These are phyloP conservation scores for Leptographium procerum DNA, from an alignment of 2,329 filamentous ascomycete genomes.

Conservation along the genomic window DNA sequence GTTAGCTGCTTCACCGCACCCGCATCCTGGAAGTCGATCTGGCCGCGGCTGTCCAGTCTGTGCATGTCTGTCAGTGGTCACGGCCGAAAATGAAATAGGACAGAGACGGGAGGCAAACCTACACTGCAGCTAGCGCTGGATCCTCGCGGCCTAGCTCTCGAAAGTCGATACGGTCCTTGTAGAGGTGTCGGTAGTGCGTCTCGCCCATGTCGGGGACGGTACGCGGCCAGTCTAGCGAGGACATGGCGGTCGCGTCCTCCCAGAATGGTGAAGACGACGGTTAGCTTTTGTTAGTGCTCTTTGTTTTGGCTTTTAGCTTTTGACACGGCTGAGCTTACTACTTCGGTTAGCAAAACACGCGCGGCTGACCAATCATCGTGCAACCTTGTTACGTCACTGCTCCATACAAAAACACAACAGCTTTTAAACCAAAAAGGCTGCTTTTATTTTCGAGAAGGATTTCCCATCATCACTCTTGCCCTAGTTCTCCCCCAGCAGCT, in stretches of 20 bases:
- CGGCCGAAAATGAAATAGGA: neutral
- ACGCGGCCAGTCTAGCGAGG: neutral
- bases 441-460: neutral
- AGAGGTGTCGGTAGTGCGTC: conserved; percentile 27
- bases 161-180: conserved; percentile 30
- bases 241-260: conserved; percentile 12
- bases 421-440: neutral
- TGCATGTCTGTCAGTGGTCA: conserved; percentile 12
- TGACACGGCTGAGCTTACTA: neutral
- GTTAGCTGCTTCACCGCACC: conserved; percentile 69
- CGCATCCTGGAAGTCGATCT: conserved; percentile 73
- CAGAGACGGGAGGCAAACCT: conserved; percentile 8
- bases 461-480: neutral
- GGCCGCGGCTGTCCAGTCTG: conserved; percentile 28
- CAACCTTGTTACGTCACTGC: neutral
- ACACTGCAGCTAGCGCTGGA: conserved; percentile 30
- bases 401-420: neutral
- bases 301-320: neutral
- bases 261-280: neutral
- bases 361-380: neutral
- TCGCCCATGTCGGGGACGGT: conserved; percentile 6
- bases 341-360: neutral
- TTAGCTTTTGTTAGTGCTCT: neutral
- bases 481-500: conserved; percentile 5
- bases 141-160: conserved; percentile 29